A percentile compares a stretch with the other conserved stretches of the same genome.
phyloP scores from a whole-genome alignment of 2,329 filamentous ascomycete genomes.

The Trichoderma sp. region DNA sequence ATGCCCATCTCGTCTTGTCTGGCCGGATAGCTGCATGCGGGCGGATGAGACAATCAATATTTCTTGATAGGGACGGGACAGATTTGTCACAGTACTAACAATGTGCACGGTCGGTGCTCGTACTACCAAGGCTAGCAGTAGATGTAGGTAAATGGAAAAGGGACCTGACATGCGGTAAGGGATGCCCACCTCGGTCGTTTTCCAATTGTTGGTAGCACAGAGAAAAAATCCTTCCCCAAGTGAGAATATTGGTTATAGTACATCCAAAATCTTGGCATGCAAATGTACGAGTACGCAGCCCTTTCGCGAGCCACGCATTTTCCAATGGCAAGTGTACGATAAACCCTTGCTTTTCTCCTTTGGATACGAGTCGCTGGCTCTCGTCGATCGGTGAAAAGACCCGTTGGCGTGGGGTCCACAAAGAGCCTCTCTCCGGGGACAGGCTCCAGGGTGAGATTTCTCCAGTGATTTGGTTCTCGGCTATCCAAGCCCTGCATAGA shows the following conservation, averaged over 20 bases:
- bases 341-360: background rate
- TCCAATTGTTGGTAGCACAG: background rate
- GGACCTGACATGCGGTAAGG: background rate
- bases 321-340: background rate
- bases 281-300: background rate
- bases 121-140: background rate
- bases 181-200: background rate
- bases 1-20: background rate
- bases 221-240: background rate
- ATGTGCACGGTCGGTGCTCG: background rate
- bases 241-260: background rate
- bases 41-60: background rate
- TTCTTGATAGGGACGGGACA: background rate
- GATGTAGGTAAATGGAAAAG: background rate
- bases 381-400: background rate
- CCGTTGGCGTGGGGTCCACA: slow-evolving; percentile 8
- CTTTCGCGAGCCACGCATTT: background rate
- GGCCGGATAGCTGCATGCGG: background rate
- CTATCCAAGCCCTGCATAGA: slow-evolving; percentile 11
- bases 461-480: slow-evolving; percentile 7
- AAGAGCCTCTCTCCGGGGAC: background rate
- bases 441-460: slow-evolving; percentile 9
- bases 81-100: background rate
- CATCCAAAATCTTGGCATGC: background rate
- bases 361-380: background rate